Evolutionary conservation across 345 rosid species (phyloP), one percentile per base, ranked within the genome.

Genomic region (Sisymbrium altissimum): DNA sequence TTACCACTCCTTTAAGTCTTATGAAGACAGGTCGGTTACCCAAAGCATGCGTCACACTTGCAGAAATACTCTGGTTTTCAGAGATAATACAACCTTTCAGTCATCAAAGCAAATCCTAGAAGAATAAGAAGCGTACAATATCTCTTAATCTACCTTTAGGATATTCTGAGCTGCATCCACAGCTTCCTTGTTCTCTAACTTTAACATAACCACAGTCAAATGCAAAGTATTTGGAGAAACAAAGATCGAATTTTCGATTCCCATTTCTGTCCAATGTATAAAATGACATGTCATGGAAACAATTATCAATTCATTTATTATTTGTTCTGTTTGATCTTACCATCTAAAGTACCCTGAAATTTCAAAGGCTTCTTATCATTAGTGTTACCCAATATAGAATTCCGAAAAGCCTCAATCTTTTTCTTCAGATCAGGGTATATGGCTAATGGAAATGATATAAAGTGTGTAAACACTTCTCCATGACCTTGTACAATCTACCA

Each of bases 141-240:
- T 63, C 17, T 76, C 50, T 60, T 50, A 29, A 3, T 18, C 1
- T n/a, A 92, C 99, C 91, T 87, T 81, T 77, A 95, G 72, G 65
- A 92, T 85, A 63, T 85, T 83, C 0, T 77, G 30, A 57, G 99
- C 99, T 70, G 77, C 78, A 73, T 74, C 79, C 56, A 90, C 83
- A 68, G 90, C 72, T 45, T 90, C 93, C 76, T 83, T 84, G 75
- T 84, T 90, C 96, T 83, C 88, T 74, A 95, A 77, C 84, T 86
- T 92, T 79, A 95, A 75, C 98, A 95, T 95, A 44, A 88, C 83
- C 64, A 92, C 93, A 53, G 97, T 95, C 76, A 95, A 80, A 83
- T 92, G 99, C 66, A 92, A 85, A 38, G 91, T 85, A 56, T 82
- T 80, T 11, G 97, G 96, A 15, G 81, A 86, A 49, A 85, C 82